Evolutionary conservation across 2,329 filamentous ascomycete species (phyloP).

Genomic region (Sporothrix schenckii): DNA sequence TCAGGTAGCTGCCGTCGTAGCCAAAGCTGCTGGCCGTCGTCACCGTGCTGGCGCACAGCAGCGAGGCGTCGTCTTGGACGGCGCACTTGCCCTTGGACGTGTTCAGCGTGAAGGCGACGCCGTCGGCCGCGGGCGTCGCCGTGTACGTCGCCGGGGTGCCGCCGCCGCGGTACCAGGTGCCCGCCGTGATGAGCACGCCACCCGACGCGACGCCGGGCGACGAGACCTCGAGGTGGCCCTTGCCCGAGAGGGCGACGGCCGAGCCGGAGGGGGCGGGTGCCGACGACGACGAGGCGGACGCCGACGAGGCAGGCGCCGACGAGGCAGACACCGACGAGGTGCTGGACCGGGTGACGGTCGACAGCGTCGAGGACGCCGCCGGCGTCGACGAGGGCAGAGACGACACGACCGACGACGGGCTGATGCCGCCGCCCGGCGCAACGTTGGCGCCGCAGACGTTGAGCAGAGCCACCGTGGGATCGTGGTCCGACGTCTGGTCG

Average conservation of each 20-base stretch:
- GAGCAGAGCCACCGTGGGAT: conserved; percentile 66
- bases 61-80: conserved; percentile 29
- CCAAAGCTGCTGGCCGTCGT: conserved; percentile 36
- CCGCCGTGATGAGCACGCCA: conserved; percentile 39
- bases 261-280: conserved; percentile 9
- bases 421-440: background rate
- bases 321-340: conserved; percentile 24
- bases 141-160: conserved; percentile 40
- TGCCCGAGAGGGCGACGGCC: conserved; percentile 29
- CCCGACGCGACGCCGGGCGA: conserved; percentile 29
- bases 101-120: conserved; percentile 36
- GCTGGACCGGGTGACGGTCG: conserved; percentile 26
- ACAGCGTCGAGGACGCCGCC: background rate
- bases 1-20: conserved; percentile 39
- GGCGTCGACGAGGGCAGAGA: background rate
- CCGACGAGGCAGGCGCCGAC: background rate
- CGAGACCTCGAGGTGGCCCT: conserved; percentile 31
- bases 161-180: conserved; percentile 40
- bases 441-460: conserved; percentile 55
- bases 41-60: conserved; percentile 36
- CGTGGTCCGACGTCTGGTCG: conserved; percentile 67
- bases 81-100: conserved; percentile 39
- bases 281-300: conserved; percentile 16
- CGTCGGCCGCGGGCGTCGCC: conserved; percentile 36
- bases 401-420: background rate